These are phyloP conservation scores for Dichotomocladium elegans DNA, from an alignment of 371 early-diverging fungal species.

Conservation along the genomic window DNA sequence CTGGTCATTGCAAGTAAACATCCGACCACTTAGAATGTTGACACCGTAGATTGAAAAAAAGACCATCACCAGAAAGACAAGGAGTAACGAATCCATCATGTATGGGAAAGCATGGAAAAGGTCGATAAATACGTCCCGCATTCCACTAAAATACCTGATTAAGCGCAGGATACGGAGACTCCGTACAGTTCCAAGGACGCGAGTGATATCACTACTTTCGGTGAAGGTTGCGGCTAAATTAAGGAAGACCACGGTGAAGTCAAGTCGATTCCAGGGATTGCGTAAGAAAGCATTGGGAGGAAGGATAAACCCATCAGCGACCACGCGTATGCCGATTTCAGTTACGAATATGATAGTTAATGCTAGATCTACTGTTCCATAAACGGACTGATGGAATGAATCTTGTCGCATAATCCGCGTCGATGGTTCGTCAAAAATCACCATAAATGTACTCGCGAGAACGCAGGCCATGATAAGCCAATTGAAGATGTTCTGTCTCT, in stretches of 20 bases:
- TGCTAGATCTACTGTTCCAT: conserved; percentile 39
- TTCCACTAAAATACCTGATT: conserved; percentile 55
- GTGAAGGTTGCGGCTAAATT: conserved; percentile 46
- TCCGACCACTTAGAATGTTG: conserved; percentile 57
- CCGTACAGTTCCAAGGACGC: conserved; percentile 44
- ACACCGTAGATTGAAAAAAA: conserved; percentile 59
- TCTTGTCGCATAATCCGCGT: conserved; percentile 32
- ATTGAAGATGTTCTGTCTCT: conserved; percentile 47
- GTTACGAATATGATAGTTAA: conserved; percentile 45
- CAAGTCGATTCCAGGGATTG: conserved; percentile 54
- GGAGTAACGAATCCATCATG: conserved; percentile 53
- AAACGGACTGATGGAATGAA: conserved; percentile 25
- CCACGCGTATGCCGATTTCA: conserved; percentile 47
- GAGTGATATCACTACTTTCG: conserved; percentile 23
- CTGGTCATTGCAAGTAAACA: conserved; percentile 51
- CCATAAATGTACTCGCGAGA: conserved; percentile 50
- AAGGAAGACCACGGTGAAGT: conserved; percentile 47
- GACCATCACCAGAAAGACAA: conserved; percentile 50
- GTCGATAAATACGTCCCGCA: conserved; percentile 54
- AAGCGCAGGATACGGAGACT: conserved; percentile 58
- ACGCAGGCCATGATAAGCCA: conserved; percentile 60
- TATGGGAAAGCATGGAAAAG: conserved; percentile 51
- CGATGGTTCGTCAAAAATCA: conserved; percentile 56
- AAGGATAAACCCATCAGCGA: conserved; percentile 53
- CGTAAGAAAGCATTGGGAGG: conserved; percentile 49